These are phyloP conservation scores for Penicillium sp. DNA, from an alignment of 2,329 filamentous ascomycete species.

Conservation along the genomic window DNA sequence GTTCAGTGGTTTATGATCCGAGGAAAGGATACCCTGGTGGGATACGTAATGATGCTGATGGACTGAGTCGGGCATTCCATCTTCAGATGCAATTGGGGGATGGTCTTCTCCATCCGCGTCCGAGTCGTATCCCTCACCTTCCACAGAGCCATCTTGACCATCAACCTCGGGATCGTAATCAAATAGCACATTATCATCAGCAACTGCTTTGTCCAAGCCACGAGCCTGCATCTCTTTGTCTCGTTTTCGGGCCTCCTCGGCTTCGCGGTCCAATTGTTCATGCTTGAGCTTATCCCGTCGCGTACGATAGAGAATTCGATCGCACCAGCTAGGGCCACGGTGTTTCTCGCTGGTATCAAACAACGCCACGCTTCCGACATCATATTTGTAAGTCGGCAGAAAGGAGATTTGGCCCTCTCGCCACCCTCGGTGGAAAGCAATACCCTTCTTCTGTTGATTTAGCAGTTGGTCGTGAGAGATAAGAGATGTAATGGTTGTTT, in stretches of 20 bases:
- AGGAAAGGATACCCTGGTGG: conserved; percentile 86
- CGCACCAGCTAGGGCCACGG: conserved; percentile 93
- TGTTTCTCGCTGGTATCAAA: conserved; percentile 97
- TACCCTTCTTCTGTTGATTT: conserved; percentile 72
- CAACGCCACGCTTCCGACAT: conserved; percentile 85
- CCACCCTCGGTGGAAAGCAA: conserved; percentile 90
- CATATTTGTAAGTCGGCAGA: conserved; percentile 95
- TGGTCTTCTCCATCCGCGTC: conserved; percentile 53
- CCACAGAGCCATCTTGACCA: conserved; percentile 51
- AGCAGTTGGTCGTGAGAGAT: conserved; percentile 87
- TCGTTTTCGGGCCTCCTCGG: conserved; percentile 67
- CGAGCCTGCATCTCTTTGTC: conserved; percentile 85
- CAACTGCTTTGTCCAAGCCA: conserved; percentile 71
- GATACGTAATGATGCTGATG: conserved; percentile 74
- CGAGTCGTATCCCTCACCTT: conserved; percentile 62
- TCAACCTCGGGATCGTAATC: conserved; percentile 88
- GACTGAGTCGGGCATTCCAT: conserved; percentile 54
- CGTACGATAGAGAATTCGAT: conserved; percentile 86
- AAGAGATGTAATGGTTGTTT: conserved; percentile 84
- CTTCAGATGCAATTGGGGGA: conserved; percentile 28
- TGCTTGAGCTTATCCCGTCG: conserved; percentile 69
- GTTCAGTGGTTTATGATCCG: conserved; percentile 90
- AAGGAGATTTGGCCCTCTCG: conserved; percentile 85
- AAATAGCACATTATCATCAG: conserved; percentile 83
- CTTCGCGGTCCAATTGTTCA: conserved; percentile 65